These are phyloP conservation scores for Picea glauca DNA, from an alignment of 75 land plant genomes.

Conservation along the genomic window DNA sequence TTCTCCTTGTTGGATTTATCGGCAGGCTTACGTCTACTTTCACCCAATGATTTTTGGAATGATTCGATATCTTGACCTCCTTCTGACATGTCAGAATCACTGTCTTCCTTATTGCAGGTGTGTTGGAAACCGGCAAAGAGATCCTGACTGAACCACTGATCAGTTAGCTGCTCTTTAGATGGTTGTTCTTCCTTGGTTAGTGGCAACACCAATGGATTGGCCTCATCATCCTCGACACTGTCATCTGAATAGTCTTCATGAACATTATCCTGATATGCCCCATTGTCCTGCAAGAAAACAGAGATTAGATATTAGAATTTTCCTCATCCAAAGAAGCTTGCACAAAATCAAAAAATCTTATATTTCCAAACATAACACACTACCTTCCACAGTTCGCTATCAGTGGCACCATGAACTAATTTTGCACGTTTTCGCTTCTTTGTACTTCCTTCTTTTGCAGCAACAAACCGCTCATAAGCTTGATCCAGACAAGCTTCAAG, in stretches of 20 bases:
- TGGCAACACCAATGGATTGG: constrained; percentile 79
- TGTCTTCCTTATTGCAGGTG: constrained; percentile 35
- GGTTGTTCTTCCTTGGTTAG: constrained; percentile 40
- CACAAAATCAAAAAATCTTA: neutral
- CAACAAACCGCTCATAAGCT: constrained; percentile 62
- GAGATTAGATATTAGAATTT: neutral
- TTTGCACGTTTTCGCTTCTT: constrained; percentile 79
- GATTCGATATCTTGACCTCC: neutral
- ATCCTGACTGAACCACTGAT: constrained; percentile 91
- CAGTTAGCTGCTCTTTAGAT: constrained; percentile 65
- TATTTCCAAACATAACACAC: neutral
- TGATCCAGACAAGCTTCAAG: constrained; percentile 77
- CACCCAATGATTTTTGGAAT: neutral
- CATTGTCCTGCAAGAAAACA: neutral
- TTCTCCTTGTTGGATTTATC: neutral
- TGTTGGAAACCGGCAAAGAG: constrained; percentile 67
- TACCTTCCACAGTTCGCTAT: constrained; percentile 42
- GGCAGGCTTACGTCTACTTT: neutral
- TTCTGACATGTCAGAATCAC: constrained; percentile 30
- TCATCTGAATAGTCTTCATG: constrained; percentile 37
- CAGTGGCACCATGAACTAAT: constrained; percentile 23
- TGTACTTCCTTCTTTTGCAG: constrained; percentile 69
- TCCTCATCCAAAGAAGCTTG: neutral
- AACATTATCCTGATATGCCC: neutral
- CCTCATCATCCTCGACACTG: constrained; percentile 31